A percentile compares a stretch with the other conserved stretches of the same genome.
These are phyloP conservation scores for Wickerhamiella azymoides DNA, from an alignment of 805 yeast species.

Conservation along the genomic window DNA sequence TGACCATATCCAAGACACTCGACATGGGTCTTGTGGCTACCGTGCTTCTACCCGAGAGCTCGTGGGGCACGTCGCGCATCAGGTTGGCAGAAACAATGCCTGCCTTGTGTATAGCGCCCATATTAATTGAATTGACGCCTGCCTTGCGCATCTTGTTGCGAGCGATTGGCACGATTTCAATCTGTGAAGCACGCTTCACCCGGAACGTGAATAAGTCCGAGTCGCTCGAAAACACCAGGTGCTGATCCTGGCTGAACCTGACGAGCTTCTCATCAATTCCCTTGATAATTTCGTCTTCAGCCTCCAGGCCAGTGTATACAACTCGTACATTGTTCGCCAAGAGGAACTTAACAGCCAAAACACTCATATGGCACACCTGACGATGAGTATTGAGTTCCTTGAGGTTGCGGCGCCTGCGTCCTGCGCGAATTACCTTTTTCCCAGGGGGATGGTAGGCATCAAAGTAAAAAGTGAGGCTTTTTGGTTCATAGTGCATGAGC, in stretches of 20 bases:
- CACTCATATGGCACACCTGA: background rate
- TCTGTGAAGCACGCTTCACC: background rate
- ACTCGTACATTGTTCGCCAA: background rate
- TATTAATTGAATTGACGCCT: slow-evolving; percentile 1
- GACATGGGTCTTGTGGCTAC: background rate
- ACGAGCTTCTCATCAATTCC: background rate
- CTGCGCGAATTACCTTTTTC: background rate
- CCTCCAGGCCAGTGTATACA: slow-evolving; percentile 7
- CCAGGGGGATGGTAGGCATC: slow-evolving; percentile 2
- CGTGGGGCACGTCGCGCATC: background rate
- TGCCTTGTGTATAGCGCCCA: background rate
- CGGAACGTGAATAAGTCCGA: slow-evolving; percentile 7
- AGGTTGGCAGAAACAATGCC: background rate
- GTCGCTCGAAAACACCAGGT: slow-evolving; percentile 4
- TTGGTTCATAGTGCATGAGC: background rate
- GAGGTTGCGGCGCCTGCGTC: slow-evolving; percentile 2
- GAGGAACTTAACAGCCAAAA: background rate
- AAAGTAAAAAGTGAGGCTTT: slow-evolving; percentile 1
- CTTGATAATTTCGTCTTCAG: slow-evolving; percentile 9
- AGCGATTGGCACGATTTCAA: slow-evolving; percentile 1
- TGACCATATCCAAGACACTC: background rate
- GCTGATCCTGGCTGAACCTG: background rate
- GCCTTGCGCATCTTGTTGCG: background rate
- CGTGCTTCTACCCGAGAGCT: background rate
- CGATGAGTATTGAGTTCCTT: slow-evolving; percentile 4